phyloP scores from a whole-genome alignment of 805 yeast genomes.

The Naumovozyma baii region DNA sequence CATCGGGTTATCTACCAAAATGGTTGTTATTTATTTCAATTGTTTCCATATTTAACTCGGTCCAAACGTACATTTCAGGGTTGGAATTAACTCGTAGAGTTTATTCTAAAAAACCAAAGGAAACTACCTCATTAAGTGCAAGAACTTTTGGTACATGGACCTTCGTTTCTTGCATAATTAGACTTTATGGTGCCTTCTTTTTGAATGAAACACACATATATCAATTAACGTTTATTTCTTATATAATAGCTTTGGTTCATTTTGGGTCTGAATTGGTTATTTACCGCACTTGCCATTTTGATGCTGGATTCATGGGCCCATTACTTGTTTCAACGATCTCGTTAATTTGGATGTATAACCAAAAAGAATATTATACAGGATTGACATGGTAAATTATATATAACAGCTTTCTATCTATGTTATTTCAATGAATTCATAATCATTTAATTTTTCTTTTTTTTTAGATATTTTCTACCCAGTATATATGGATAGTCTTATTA shows the following conservation, averaged over 20 bases:
- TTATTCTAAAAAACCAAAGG: slow-evolving; percentile 52
- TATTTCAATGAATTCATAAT: background rate
- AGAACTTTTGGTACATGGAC: slow-evolving; percentile 99
- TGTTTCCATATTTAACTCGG: slow-evolving; percentile 86
- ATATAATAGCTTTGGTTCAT: slow-evolving; percentile 73
- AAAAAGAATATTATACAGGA: slow-evolving; percentile 54
- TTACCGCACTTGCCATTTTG: slow-evolving; percentile 71
- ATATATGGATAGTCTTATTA: background rate
- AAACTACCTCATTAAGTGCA: slow-evolving; percentile 68
- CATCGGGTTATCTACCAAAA: slow-evolving; percentile 58
- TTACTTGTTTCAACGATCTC: slow-evolving; percentile 66
- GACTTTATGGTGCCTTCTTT: slow-evolving; percentile 80
- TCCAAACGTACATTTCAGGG: slow-evolving; percentile 75
- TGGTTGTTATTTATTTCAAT: slow-evolving; percentile 75
- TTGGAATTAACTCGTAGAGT: slow-evolving; percentile 68
- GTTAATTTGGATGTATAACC: slow-evolving; percentile 72
- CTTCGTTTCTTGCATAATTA: slow-evolving; percentile 67
- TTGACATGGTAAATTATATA: slow-evolving; percentile 3
- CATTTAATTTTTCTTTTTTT: background rate
- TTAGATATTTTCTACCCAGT: background rate
- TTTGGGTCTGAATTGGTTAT: slow-evolving; percentile 75
- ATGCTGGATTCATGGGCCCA: slow-evolving; percentile 86
- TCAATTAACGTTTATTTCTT: slow-evolving; percentile 71
- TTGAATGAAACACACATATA: slow-evolving; percentile 60
- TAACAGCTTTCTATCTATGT: background rate